Evolutionary conservation across 345 rosid genomes (phyloP).

Genomic region (Trapa bicornis): DNA sequence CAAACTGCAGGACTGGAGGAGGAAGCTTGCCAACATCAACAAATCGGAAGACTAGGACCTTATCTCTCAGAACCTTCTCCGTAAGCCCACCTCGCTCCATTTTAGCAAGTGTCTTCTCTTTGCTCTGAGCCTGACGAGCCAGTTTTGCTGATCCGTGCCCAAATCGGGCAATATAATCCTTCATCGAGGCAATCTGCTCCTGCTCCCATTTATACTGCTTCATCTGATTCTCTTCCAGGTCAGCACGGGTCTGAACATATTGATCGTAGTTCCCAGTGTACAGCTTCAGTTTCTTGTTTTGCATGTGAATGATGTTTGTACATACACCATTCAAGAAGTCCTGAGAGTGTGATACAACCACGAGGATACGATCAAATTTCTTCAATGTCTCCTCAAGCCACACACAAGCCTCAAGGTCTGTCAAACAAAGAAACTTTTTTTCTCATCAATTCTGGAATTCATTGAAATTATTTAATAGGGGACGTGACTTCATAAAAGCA

Average conservation of each 20-base stretch:
- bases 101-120: constrained; percentile 95
- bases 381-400: constrained; percentile 93
- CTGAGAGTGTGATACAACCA: constrained; percentile 92
- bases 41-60: constrained; percentile 76
- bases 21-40: constrained; percentile 94
- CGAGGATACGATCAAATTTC: constrained; percentile 85
- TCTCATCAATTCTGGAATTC: not conserved
- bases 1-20: constrained; percentile 96
- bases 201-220: constrained; percentile 99
- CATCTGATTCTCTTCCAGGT: constrained; percentile 97
- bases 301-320: constrained; percentile 97
- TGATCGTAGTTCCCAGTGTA: constrained; percentile 92
- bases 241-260: constrained; percentile 89
- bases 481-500: not conserved
- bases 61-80: constrained; percentile 62
- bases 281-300: constrained; percentile 60
- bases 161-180: constrained; percentile 95
- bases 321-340: constrained; percentile 96
- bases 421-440: constrained; percentile 2
- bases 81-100: constrained; percentile 99
- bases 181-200: constrained; percentile 95
- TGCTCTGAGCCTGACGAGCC: constrained; percentile 98
- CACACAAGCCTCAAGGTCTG: constrained; percentile 98
- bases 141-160: constrained; percentile 99
- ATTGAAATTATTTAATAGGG: not conserved